Evolutionary conservation across 1,284 basidiomycete genomes (phyloP), one percentile per base, ranked within the genome.

Genomic region (Trichosporon faecale): DNA sequence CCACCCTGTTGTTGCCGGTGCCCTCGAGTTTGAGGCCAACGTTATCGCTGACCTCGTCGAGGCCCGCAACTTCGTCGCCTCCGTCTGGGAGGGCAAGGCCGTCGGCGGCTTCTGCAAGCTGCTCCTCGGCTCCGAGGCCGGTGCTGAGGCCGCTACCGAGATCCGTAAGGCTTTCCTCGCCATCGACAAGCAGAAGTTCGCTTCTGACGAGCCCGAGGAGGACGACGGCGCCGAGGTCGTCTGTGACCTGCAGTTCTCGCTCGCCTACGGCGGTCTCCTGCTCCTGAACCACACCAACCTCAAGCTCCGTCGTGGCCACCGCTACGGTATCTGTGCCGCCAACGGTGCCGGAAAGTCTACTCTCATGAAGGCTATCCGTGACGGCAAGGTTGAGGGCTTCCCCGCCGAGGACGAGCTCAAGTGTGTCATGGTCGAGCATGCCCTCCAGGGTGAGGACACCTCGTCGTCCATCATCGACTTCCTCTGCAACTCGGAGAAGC

Each of bases 291-390:
- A 99, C 85, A 98, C 96, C 40, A 91, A 88, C 35, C 88, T 99
- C 73, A 91, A 93, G 74, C 89, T 99, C 69, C 88, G 95, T 83
- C 91, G 94, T 77, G 97, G 96, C 44, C 89, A 89, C 76, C 88
- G 94, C 72, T 99, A 99, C 85, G 96, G 97, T 81, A 94, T 99
- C 76, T 91, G 97, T 65, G 96, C 95, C 55, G 88, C 92, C 40
- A 99, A 99, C 85, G 96, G 96, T 76, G 92, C 92, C 71, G 96
- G 96, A 75, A 99, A 99, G 85, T 94, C 92, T 61, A 99, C 97
- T 0, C 88, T 99, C 68, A 91, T 99, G 90, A 93, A 96, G 79
- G 95, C 97, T 77, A 89, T 99, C 77, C 89, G 92, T 64, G 94
- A 96, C 78, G 91, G 92, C 69, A 97, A 97, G 85, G 94, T 95